phyloP scores from a whole-genome alignment of 2,329 filamentous ascomycete genomes.

The Colletotrichum zoysiae region DNA sequence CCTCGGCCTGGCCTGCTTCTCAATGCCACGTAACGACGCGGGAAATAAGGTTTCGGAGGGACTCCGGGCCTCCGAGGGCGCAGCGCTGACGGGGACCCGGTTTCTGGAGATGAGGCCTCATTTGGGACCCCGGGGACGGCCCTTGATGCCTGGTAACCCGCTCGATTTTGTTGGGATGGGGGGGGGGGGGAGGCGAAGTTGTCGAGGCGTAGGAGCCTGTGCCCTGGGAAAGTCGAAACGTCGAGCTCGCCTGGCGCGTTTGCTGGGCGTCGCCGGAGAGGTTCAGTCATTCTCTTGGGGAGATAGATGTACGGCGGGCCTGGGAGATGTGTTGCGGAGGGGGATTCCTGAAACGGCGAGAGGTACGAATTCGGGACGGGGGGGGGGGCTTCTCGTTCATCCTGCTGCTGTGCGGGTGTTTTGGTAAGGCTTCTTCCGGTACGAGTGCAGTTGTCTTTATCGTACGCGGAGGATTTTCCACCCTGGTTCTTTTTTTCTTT shows the following conservation, averaged over 20 bases:
- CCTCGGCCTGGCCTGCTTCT: too few species aligned
- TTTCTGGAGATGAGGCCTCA: conserved; percentile 10
- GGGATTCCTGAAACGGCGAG: background rate
- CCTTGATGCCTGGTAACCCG: background rate
- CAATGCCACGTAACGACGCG: background rate
- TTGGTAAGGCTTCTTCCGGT: background rate
- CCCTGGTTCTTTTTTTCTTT: background rate
- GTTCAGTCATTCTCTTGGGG: background rate
- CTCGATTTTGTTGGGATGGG: background rate
- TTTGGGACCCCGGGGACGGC: background rate
- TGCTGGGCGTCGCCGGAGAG: background rate
- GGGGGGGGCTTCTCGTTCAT: background rate
- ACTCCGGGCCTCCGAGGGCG: background rate
- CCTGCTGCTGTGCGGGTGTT: background rate
- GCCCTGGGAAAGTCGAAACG: background rate
- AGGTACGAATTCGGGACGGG: background rate
- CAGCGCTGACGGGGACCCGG: background rate
- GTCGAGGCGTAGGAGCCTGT: background rate
- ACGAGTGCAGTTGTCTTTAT: too few species aligned
- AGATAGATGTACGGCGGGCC: background rate
- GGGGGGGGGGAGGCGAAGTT: background rate
- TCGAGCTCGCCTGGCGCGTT: background rate
- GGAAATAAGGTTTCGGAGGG: background rate
- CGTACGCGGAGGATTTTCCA: background rate
- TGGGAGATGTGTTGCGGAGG: background rate